Percentiles rank a stretch among this genome's conserved stretches.
Evolutionary conservation across 345 rosid genomes (phyloP).

Genomic region (Sonneratia alba): DNA sequence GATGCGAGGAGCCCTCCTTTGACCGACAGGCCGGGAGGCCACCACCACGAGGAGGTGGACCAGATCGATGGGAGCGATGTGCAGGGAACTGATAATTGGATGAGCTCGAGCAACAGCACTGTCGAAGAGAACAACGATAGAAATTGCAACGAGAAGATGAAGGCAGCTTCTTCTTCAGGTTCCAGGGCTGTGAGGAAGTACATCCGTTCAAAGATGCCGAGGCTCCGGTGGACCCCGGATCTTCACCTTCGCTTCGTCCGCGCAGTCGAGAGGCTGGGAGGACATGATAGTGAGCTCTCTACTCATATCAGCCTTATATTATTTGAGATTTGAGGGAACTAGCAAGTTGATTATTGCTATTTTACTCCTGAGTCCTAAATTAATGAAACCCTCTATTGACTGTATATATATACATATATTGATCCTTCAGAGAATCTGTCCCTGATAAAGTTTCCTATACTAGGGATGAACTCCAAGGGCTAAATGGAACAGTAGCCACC

Average conservation of each 20-base stretch:
- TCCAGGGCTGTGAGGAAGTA: constrained; percentile 44
- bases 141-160: not conserved
- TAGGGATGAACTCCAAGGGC: not conserved
- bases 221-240: constrained; percentile 76
- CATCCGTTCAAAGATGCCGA: constrained; percentile 62
- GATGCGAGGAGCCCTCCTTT: constrained; percentile 20
- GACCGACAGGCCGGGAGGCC: constrained; percentile 18
- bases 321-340: not conserved
- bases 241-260: constrained; percentile 68
- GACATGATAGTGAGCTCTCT: constrained; percentile 43
- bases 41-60: constrained; percentile 22
- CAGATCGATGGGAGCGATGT: not conserved
- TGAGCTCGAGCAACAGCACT: constrained; percentile 46
- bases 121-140: constrained; percentile 30
- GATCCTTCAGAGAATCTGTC: not conserved
- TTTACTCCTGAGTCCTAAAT: not conserved
- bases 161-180: not conserved
- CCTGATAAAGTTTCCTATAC: not conserved
- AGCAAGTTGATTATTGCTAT: no score
- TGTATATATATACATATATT: no score
- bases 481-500: not conserved
- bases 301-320: no score
- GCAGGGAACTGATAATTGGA: constrained; percentile 7
- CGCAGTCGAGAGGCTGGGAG: constrained; percentile 75
- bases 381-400: not conserved